These are phyloP conservation scores for Candida sonorensis DNA, from an alignment of 805 yeast species.

Conservation along the genomic window DNA sequence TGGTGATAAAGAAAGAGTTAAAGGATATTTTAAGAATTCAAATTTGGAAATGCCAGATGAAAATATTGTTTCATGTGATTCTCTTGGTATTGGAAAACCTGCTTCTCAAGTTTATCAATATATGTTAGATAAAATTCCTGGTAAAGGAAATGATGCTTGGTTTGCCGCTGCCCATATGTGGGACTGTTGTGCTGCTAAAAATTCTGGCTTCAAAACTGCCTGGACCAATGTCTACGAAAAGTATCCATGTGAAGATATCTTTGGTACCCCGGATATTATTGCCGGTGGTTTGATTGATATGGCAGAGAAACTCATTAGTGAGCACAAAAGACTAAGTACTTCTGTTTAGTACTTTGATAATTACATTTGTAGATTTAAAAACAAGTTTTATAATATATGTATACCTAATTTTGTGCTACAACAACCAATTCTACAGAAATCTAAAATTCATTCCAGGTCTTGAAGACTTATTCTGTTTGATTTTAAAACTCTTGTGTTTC, in stretches of 20 bases:
- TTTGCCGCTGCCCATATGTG: constrained; percentile 30
- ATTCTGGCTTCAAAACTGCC: constrained; percentile 25
- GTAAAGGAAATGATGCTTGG: constrained; percentile 23
- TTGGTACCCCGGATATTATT: constrained; percentile 25
- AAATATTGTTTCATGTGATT: constrained; percentile 25
- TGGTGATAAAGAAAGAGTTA: constrained; percentile 22
- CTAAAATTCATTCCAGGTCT: too few species aligned
- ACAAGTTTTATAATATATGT: too few species aligned
- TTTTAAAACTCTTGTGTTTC: too few species aligned
- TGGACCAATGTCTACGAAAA: constrained; percentile 26
- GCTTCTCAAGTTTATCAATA: constrained; percentile 22
- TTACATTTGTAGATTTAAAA: too few species aligned
- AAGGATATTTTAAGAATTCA: constrained; percentile 22
- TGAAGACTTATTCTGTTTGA: too few species aligned
- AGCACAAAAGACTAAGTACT: constrained; percentile 5
- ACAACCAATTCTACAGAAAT: too few species aligned
- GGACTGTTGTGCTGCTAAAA: constrained; percentile 28
- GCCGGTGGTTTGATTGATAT: constrained; percentile 24
- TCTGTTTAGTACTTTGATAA: not conserved
- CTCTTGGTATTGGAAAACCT: constrained; percentile 25
- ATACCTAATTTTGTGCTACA: too few species aligned
- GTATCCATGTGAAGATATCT: constrained; percentile 23
- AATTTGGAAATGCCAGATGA: constrained; percentile 23
- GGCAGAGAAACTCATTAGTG: constrained; percentile 24
- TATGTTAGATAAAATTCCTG: constrained; percentile 20